Evolutionary conservation across 1,284 basidiomycete species (phyloP).

Genomic region (Sphaerobolus stellatus): DNA sequence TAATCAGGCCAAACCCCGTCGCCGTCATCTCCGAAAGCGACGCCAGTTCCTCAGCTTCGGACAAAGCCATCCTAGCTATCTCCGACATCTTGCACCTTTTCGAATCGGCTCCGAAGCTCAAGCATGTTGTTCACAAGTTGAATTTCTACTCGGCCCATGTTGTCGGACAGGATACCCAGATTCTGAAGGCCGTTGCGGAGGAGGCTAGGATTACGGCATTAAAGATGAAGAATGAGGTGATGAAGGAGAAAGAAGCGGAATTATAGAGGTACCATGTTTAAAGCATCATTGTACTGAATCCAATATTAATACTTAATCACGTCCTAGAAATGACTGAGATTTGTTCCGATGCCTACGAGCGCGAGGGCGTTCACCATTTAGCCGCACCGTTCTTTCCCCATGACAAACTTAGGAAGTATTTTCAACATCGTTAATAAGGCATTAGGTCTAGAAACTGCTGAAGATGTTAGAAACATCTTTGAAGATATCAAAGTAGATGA

Average conservation of each 20-base stretch:
- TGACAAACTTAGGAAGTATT: too few species aligned
- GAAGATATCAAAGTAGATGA: neutral
- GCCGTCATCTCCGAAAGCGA: constrained; percentile 25
- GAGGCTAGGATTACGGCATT: neutral
- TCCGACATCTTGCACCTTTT: constrained; percentile 51
- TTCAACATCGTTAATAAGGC: neutral
- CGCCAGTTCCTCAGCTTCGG: constrained; percentile 37
- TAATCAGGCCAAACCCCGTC: constrained; percentile 52
- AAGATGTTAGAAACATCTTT: neutral
- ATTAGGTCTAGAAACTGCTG: neutral
- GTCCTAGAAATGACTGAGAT: too few species aligned
- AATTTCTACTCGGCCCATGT: constrained; percentile 59
- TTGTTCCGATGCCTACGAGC: too few species aligned
- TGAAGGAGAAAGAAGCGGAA: neutral
- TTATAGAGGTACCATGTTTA: too few species aligned
- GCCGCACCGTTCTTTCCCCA: too few species aligned
- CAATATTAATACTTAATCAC: too few species aligned
- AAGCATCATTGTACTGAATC: too few species aligned
- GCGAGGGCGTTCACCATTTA: too few species aligned
- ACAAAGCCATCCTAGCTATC: constrained; percentile 44
- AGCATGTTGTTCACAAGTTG: constrained; percentile 51
- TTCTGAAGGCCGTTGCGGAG: constrained; percentile 3
- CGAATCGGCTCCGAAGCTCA: constrained; percentile 29
- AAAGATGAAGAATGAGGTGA: neutral
- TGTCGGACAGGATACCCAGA: neutral